Evolutionary conservation across 2,329 filamentous ascomycete species (phyloP), one percentile per base, ranked within the genome.

Genomic region (Alternaria sp.): DNA sequence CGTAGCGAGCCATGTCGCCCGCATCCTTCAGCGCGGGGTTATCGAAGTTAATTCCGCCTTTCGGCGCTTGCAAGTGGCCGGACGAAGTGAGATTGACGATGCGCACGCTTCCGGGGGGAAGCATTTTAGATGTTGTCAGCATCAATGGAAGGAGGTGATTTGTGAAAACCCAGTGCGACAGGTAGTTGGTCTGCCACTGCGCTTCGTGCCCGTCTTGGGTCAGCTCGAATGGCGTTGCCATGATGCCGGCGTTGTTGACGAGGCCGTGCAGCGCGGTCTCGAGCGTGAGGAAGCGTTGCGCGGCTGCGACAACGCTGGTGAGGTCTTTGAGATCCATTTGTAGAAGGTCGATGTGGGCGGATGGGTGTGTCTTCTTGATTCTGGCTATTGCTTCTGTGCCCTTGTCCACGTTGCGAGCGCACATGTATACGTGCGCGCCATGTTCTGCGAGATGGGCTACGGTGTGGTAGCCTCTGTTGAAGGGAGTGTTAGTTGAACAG

Each of bases 171-270:
- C 81, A 81, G 60, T 82, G 82, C 4, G 81, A 83, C 53, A 85
- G 64, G 56, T 84, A 80, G 61, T 85, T 85, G 2, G 79, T 82
- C 25, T 79, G 83, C 62, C 84, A 81, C 50, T 84, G 81, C 12
- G 78, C 69, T 67, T 85, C 83, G 66, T 82, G 81, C 26, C 81
- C 82, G 44, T 84, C 81, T 23, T 72, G 64, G 1, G 80, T 82
- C 12, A 59, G 54, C 13, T 46, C 50, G 23, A 47, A 71, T 1
- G 65, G 76, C 30, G 80, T 72, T n/a, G 80, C 80, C 73, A 75
- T 75, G 21, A 75, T 69, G 13, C 67, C 73, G 3, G 82, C 82
- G 60, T 83, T 83, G 63, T 78, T 73, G 58, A 83, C 73, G 7
- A 83, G 70, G 45, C 83, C 72, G 63, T 83, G 79, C 12, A 84